These are phyloP conservation scores for Tolypocladium guangdongense DNA, from an alignment of 2,329 filamentous ascomycete genomes.

Conservation along the genomic window DNA sequence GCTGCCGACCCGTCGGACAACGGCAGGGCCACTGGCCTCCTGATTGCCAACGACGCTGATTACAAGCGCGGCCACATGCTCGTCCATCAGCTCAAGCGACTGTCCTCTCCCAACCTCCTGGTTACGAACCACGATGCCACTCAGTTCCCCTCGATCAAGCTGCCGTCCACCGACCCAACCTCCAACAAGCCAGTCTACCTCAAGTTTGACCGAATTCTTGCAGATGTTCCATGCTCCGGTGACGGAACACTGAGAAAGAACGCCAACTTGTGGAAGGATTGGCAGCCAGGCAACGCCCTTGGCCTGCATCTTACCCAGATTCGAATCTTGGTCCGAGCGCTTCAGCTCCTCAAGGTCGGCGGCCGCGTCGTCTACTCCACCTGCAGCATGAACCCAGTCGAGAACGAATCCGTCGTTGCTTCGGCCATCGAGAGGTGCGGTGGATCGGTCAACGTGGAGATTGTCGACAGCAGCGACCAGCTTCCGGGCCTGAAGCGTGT, in stretches of 20 bases:
- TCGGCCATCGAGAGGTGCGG: slow-evolving; percentile 86
- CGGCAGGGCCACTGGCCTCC: slow-evolving; percentile 78
- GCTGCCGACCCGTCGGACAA: slow-evolving; percentile 56
- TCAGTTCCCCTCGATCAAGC: slow-evolving; percentile 82
- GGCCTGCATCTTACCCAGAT: slow-evolving; percentile 82
- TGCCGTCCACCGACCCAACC: slow-evolving; percentile 49
- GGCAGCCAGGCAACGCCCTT: slow-evolving; percentile 77
- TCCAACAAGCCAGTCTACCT: slow-evolving; percentile 58
- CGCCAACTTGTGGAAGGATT: slow-evolving; percentile 86
- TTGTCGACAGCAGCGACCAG: slow-evolving; percentile 72
- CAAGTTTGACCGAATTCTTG: slow-evolving; percentile 93
- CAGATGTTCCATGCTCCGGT: slow-evolving; percentile 93
- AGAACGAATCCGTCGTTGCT: slow-evolving; percentile 88
- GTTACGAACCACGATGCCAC: slow-evolving; percentile 98
- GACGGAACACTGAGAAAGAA: slow-evolving; percentile 95
- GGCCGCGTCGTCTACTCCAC: slow-evolving; percentile 95
- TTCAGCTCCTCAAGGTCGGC: slow-evolving; percentile 93
- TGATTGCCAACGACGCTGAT: slow-evolving; percentile 93
- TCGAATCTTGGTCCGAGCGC: slow-evolving; percentile 77
- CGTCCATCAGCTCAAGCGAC: slow-evolving; percentile 92
- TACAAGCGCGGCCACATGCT: slow-evolving; percentile 96
- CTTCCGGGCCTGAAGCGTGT: slow-evolving; percentile 67
- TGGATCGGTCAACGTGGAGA: slow-evolving; percentile 66
- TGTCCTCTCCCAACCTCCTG: slow-evolving; percentile 92
- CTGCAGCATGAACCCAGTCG: slow-evolving; percentile 96